Base-by-base conservation (phyloP, 1,139 yeast species). In the Suhomyces panamericanus region DNA sequence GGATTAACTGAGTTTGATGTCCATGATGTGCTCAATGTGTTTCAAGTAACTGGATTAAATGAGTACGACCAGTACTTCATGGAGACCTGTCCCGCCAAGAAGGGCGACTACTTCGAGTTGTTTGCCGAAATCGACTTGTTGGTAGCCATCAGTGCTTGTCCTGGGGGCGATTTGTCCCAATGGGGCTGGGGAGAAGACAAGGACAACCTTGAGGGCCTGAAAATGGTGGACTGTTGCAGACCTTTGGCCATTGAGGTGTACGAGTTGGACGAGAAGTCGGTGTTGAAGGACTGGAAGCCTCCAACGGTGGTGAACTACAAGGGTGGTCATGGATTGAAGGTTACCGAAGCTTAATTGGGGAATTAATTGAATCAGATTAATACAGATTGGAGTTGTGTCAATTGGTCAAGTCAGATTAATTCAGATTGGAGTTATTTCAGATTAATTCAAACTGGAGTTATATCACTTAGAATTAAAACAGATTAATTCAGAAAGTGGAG, bases 141-240 rank as follows among this genome's bases (percentile, higher is more conserved):
- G 43, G 81, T 83, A 48, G 88, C 87, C 6, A 73, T 83, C 41
- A 76, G 83, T 47, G 84, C 87, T 5, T 83, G 87, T 58, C 87
- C 87, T 2, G 88, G 87, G 34, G 88, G 88, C 13, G 87, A 82
- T 57, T 66, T 83, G 46, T 78, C 85, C 14, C 71, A 73, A 49
- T 83, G 87, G 87, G 86, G 81, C 35, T 83, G 87, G 87, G 87
- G 87, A 39, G 85, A 77, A 59, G 62, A 62, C 34, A 69, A 69
- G 45, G 77, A 72, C 17, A 72, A 70, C 36, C 69, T 66, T 29
- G 65, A 62, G n/a, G 68, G 65, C n/a, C 70, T 61, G 49, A 80
- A 77, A 47, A 80, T 81, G 85, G 67, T 73, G 16, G 80, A 77
- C 45, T 78, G 83, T 55, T 82, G 88, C 56, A 67, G 87, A 52